Evolutionary conservation across 371 early-diverging fungal genomes (phyloP), one percentile per base, ranked within the genome.

Genomic region (Mucor piriformis): DNA sequence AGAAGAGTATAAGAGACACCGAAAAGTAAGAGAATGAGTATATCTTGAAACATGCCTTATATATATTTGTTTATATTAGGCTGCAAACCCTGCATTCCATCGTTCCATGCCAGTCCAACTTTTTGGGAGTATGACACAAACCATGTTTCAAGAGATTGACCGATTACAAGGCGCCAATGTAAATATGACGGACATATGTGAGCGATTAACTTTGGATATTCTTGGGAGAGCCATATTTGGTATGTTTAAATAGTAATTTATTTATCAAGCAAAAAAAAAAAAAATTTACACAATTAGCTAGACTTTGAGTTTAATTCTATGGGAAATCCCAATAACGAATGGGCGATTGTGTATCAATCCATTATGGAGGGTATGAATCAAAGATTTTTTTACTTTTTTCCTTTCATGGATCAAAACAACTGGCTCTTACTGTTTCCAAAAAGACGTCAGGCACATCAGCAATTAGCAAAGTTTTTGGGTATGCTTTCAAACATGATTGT

Each of bases 81-180:
- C 72, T 47, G 72, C 62, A 24, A 81, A 76, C 21, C 77, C 77
- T 23, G 79, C 72, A 4, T 79, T 79, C 44, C 71, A 70, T 52
- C 69, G 72, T 23, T 50, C 73, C 1, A 67, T 79, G 66, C 79
- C 75, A 3, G 50, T 75, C 1, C 48, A 60, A 3, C 12, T 68
- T 0, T 75, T 79, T 72, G 75, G 73, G 11, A 11, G 35, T 11
- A 27, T 69, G 11, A 57, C 64, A 2, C 54, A 61, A 11, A 52
- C 37, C 1, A 15, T 70, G 12, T 72, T 79, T 42, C 10, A 46
- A 0, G 53, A 38, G 0, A 59, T 77, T 37, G 47, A 61, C n/a
- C 38, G 13, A 5, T 21, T 48, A 13, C 69, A 11, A 3, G 61
- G 54, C 6, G n/a, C 37, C n/a, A 48, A 50, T 0, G 44, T 64